Conservation (phyloP, 2,329 filamentous ascomycete genomes). For the Fusarium nematophilum region DNA sequence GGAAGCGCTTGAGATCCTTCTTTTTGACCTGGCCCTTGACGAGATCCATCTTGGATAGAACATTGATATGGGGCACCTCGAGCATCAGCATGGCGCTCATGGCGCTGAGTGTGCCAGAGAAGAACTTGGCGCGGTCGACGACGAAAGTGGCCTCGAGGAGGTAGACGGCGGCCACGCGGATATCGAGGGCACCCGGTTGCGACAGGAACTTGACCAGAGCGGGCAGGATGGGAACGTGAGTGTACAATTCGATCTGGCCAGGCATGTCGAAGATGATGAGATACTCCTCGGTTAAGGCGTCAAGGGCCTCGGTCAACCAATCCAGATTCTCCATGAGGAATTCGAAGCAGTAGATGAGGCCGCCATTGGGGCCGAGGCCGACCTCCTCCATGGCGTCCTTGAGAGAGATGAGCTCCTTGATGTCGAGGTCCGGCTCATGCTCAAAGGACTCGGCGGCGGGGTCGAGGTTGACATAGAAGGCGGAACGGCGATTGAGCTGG, state of each 20-base stretch:
- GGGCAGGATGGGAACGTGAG: conserved; percentile 92
- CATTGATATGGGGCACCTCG: conserved; percentile 95
- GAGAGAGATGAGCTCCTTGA: conserved; percentile 92
- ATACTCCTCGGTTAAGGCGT: conserved; percentile 91
- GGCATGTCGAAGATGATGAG: conserved; percentile 99
- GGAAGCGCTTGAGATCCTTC: conserved; percentile 88
- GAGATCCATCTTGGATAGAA: conserved; percentile 97
- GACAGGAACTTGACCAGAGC: conserved; percentile 85
- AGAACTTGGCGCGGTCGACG: conserved; percentile 96
- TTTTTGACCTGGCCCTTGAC: conserved; percentile 89
- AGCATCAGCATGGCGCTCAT: conserved; percentile 99
- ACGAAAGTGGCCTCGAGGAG: conserved; percentile 96
- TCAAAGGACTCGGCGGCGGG: conserved; percentile 93
- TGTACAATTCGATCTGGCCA: conserved; percentile 98
- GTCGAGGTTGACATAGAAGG: conserved; percentile 98
- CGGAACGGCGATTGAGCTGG: conserved; percentile 88
- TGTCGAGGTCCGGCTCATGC: conserved; percentile 92
- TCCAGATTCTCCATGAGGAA: conserved; percentile 95
- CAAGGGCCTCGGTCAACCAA: conserved; percentile 87
- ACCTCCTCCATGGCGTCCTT: conserved; percentile 98
- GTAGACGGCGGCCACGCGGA: conserved; percentile 93
- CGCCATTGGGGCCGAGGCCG: conserved; percentile 89
- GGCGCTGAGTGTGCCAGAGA: conserved; percentile 91
- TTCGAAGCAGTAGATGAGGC: conserved; percentile 96
- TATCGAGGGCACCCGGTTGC: conserved; percentile 82